Base-by-base conservation (phyloP, 345 rosid genomes). In the Arabidopsis suecica region DNA sequence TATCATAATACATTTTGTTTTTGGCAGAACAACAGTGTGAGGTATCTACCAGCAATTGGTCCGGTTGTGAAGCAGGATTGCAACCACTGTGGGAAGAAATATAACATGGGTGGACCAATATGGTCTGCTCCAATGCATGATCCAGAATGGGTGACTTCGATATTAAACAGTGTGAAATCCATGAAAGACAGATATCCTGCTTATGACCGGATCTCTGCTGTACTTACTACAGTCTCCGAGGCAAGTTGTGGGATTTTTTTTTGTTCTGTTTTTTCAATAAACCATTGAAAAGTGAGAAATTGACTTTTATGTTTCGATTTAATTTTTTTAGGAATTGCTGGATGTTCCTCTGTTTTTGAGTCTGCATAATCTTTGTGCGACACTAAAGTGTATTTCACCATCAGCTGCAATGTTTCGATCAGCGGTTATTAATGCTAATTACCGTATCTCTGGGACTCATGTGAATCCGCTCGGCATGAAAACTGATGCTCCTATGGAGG, bases 61-160 rank as follows among this genome's bases (percentile, higher is more conserved):
- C 99, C 99, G 23, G 82, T 74, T 73, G 97, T 95, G 83, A 88
- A 41, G 12, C 98, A 89, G 81, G 88, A 83, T 11, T 93, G 98
- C 82, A 80, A 65, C 13, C 87, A 92, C 71, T 95, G 98, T 84
- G 91, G 94, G 83, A 95, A 90, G 88, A 93, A 89, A 80, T 95
- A 82, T 71, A 87, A 85, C 78, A 90, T 95, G 97, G 99, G 99
- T 9, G 97, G 99, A 18, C 97, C 98, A 5, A 85, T 95, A 75
- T 95, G 98, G 99, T 92, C 99, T 62, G 99, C 96, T 32, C 88
- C 94, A 51, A 89, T 95, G 23, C 99, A 95, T 65, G 95, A 93
- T 83, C 97, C 78, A 69, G 96, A 93, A 25, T 95, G 97, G 99
- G 93, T 88, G 14, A 76, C 82, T 59, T 85, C 90, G 12, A 83